phyloP scores from a whole-genome alignment of 148 eudicot species.

The Polygonum maritimum region DNA sequence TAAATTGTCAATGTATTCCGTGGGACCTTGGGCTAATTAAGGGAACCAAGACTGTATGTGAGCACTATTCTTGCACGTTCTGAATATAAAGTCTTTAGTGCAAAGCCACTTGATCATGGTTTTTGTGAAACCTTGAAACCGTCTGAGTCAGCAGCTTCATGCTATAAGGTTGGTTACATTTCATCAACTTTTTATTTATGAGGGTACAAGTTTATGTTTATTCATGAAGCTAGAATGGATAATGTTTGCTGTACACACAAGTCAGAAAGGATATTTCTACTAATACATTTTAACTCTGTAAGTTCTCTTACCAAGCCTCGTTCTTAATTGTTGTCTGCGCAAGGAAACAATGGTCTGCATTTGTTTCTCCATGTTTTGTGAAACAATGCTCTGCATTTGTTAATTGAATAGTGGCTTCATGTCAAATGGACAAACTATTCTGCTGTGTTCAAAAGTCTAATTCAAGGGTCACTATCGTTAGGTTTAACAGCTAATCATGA shows the following conservation, averaged over 20 bases:
- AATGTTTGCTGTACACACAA: neutral
- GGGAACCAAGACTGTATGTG: conserved; percentile 31
- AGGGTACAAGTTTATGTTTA: neutral
- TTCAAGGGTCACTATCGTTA: neutral
- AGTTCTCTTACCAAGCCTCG: neutral
- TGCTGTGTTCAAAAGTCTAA: neutral
- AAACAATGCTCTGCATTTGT: neutral
- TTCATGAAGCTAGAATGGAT: neutral
- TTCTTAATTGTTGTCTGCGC: neutral
- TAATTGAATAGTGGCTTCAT: neutral
- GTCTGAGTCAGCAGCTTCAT: neutral
- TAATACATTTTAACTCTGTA: neutral
- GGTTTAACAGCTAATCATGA: neutral
- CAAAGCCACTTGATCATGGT: conserved; percentile 32
- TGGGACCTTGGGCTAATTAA: conserved; percentile 19
- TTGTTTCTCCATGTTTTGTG: neutral
- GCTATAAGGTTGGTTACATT: neutral
- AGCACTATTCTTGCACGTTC: conserved; percentile 47
- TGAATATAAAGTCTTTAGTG: conserved; percentile 38
- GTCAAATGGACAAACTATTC: neutral
- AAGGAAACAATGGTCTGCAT: neutral
- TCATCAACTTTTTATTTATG: neutral
- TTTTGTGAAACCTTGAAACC: conserved; percentile 36
- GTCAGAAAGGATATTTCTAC: neutral
- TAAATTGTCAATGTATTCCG: conserved; percentile 36